Evolutionary conservation across 2,329 filamentous ascomycete species (phyloP).

Genomic region (Magnaporthales sp.): DNA sequence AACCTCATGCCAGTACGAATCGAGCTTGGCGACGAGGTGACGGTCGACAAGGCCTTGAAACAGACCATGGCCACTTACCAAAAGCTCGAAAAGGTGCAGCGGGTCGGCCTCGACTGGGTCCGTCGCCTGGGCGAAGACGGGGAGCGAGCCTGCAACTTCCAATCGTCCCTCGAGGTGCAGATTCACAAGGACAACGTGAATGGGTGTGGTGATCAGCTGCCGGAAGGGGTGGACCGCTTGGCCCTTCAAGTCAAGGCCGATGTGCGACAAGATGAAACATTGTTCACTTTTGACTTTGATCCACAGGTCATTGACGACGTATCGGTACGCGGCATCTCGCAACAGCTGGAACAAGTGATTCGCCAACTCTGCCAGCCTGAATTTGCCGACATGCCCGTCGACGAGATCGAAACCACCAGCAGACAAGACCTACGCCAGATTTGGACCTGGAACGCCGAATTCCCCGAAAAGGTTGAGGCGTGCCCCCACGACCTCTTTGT

Average conservation of each 20-base stretch:
- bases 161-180: background rate
- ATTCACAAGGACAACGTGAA: background rate
- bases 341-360: background rate
- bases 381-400: background rate
- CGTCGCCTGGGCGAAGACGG: background rate
- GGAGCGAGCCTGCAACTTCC: background rate
- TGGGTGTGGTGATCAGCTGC: background rate
- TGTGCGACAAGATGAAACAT: background rate
- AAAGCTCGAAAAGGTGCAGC: background rate
- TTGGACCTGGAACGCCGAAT: background rate
- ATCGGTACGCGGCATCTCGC: background rate
- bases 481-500: background rate
- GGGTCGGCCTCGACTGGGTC: background rate
- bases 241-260: background rate
- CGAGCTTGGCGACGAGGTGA: background rate
- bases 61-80: background rate
- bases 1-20: background rate
- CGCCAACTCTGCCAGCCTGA: background rate
- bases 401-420: background rate
- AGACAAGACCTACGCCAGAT: background rate
- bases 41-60: background rate
- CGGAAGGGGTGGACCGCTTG: background rate
- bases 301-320: background rate
- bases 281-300: background rate
- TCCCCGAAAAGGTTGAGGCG: slow-evolving; percentile 5